A percentile compares a stretch with the other conserved stretches of the same genome.
Evolutionary conservation across 2,329 filamentous ascomycete genomes (phyloP).

Genomic region (Colletotrichum eleusines): DNA sequence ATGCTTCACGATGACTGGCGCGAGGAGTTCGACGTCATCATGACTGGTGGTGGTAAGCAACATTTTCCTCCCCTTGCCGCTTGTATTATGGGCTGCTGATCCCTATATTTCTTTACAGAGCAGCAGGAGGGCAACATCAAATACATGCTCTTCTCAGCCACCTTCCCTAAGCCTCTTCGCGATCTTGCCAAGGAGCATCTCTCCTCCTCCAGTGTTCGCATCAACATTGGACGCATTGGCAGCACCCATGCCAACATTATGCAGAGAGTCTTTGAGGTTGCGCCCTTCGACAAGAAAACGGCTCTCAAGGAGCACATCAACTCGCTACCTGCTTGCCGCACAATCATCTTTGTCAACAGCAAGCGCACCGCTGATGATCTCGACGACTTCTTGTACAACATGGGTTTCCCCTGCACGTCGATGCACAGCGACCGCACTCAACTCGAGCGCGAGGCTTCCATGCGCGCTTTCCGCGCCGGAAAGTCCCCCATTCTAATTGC

Average conservation of each 20-base stretch:
- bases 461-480: conserved; percentile 85
- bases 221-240: conserved; percentile 89
- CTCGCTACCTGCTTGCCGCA: conserved; percentile 78
- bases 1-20: conserved; percentile 86
- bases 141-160: conserved; percentile 92
- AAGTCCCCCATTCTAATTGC: conserved; percentile 84
- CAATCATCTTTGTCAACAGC: conserved; percentile 90
- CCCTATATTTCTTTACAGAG: conserved; percentile 63
- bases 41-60: conserved; percentile 81
- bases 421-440: conserved; percentile 92
- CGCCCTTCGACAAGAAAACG: conserved; percentile 75
- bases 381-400: conserved; percentile 89
- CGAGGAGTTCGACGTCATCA: conserved; percentile 78
- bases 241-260: conserved; percentile 85
- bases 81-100: not conserved
- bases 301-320: conserved; percentile 80
- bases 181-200: conserved; percentile 83
- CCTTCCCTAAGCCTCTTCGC: conserved; percentile 85
- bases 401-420: conserved; percentile 82
- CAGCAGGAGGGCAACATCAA: conserved; percentile 78
- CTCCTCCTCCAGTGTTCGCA: conserved; percentile 77
- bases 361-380: conserved; percentile 83
- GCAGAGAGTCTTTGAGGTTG: conserved; percentile 79
- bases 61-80: not conserved
- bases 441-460: conserved; percentile 89